These are phyloP conservation scores for Perkinsus olseni DNA, from an alignment of 169 alveolate genomes.

Conservation along the genomic window DNA sequence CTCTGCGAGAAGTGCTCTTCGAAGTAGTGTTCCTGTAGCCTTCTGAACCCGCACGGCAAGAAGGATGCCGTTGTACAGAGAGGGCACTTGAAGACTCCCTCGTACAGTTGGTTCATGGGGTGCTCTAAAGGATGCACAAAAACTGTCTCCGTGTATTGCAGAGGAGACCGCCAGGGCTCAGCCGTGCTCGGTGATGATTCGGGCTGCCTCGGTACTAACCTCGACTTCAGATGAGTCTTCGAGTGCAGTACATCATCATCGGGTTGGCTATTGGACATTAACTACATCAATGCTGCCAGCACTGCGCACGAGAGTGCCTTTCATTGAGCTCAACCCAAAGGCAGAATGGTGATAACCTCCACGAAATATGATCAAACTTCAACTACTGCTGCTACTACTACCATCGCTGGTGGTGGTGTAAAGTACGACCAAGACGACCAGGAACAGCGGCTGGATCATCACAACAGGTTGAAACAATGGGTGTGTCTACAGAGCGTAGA, in stretches of 20 bases:
- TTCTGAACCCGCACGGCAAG: not conserved
- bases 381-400: not conserved
- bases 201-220: not conserved
- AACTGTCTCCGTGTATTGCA: not conserved
- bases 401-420: conserved; percentile 6
- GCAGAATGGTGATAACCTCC: not conserved
- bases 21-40: not conserved
- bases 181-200: not conserved
- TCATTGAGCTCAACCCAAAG: not conserved
- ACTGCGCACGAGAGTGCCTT: not conserved
- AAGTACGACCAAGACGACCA: not conserved
- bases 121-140: not conserved
- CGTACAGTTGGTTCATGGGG: not conserved
- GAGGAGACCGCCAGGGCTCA: not conserved
- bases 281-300: not conserved
- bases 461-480: not conserved
- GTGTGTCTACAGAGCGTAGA: conserved; percentile 63
- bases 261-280: not conserved
- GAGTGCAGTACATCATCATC: not conserved
- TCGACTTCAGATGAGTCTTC: not conserved
- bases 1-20: not conserved
- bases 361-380: not conserved
- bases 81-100: not conserved
- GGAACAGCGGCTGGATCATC: not conserved
- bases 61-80: not conserved